phyloP scores from a whole-genome alignment of 179 eudicot species.

The Drosera spatulata region DNA sequence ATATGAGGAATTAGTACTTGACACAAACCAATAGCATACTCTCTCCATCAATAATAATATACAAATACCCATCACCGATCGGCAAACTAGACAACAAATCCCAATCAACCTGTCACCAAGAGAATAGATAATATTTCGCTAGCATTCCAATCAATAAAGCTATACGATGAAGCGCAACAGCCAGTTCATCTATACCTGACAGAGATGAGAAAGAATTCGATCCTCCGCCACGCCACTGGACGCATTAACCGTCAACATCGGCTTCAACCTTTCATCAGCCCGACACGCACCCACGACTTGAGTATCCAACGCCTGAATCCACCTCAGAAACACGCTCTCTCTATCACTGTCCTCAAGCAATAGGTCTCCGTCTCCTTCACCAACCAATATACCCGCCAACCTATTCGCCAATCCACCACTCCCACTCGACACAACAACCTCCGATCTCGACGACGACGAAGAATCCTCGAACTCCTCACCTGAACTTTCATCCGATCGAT shows the following conservation, averaged over 20 bases:
- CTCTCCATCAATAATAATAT: too few species aligned
- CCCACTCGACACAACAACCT: constrained; percentile 11
- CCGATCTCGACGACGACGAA: not conserved
- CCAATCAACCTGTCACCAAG: too few species aligned
- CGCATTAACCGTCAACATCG: constrained; percentile 55
- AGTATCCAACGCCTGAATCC: constrained; percentile 63
- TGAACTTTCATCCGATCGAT: constrained; percentile 1
- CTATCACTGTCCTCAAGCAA: constrained; percentile 35
- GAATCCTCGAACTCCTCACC: constrained; percentile 2
- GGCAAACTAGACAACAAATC: too few species aligned
- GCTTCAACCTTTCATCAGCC: constrained; percentile 73
- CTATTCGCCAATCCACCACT: constrained; percentile 31
- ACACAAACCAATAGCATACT: too few species aligned
- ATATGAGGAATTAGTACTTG: too few species aligned
- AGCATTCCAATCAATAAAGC: too few species aligned
- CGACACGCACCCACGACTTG: constrained; percentile 90
- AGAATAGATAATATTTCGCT: too few species aligned
- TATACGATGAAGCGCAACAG: too few species aligned
- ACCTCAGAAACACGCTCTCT: constrained; percentile 35
- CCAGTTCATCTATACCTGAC: constrained; percentile 32
- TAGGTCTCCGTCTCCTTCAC: constrained; percentile 48
- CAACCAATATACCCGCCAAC: constrained; percentile 27
- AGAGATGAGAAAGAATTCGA: constrained; percentile 58
- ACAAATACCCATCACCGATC: too few species aligned
- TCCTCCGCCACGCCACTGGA: constrained; percentile 57